Evolutionary conservation across 345 rosid genomes (phyloP), one percentile per base, ranked within the genome.

Genomic region (Odontarrhena argentea): DNA sequence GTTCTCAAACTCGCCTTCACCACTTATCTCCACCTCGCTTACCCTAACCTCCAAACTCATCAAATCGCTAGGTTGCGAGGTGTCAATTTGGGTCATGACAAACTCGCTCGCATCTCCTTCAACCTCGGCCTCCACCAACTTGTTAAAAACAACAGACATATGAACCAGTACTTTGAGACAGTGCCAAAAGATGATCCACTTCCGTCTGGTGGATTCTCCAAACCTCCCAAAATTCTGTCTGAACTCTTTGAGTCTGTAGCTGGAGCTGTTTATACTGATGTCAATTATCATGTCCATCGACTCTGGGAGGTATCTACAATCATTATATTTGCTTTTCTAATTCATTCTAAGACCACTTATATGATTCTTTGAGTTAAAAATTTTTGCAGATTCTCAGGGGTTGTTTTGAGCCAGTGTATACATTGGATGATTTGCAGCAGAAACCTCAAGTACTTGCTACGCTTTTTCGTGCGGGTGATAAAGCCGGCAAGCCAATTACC

Each of bases 401-500:
- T 34, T 53, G 86, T 3, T 62, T 89, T 70, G 88, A 86, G 83
- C 92, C 96, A 0, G 67, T 86, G 43, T 67, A 82, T 57, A 85
- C 79, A 5, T 63, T 42, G 0, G 80, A 81, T 52, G 85, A 81
- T 47, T 48, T 88, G 76, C 68, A 49, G 76, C 68, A 65, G 8
- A 78, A 81, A 18, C 89, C 86, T 3, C 84, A 83, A 58, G 84
- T 85, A 0, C 76, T 85, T 34, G 71, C 80, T 0, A 3, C 55
- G 63, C 75, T 89, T 55, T 78, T 68, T 54, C 74, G 77, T 60
- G 6, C 75, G 9, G 84, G 86, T 61, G 83, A 86, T 50, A 82
- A 81, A 70, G 76, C 78, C 9, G 80, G 86, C 25, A 79, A 82
- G 75, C 67, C 40, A 4, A 63, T 85, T 4, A 74, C 79, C 9